Conservation (phyloP, 116 monocot genomes). For the Cymodocea nodosa region DNA sequence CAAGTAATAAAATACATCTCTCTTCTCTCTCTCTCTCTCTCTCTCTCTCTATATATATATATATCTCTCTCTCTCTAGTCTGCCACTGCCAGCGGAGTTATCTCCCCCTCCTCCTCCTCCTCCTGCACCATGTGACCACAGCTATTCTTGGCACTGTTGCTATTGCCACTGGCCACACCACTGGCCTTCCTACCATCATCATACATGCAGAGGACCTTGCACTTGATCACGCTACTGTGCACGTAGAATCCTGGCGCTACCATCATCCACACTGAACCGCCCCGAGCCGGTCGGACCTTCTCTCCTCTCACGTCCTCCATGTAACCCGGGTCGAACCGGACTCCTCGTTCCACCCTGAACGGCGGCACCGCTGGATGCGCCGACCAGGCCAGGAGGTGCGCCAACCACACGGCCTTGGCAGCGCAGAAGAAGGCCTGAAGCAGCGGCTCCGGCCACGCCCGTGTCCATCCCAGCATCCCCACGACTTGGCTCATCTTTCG, state of each 20-base stretch:
- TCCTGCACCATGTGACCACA: background rate
- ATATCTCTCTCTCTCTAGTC: background rate
- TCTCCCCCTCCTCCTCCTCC: background rate
- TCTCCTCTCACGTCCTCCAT: conserved; percentile 56
- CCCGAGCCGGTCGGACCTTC: background rate
- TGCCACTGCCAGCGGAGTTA: background rate
- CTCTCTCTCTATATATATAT: no score
- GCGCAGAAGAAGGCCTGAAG: conserved; percentile 77
- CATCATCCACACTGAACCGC: conserved; percentile 27
- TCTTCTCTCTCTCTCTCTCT: no score
- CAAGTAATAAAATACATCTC: no score
- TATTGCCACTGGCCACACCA: background rate
- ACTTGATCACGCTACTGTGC: conserved; percentile 54
- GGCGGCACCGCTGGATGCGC: conserved; percentile 56
- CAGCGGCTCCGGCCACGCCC: conserved; percentile 70
- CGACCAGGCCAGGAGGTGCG: conserved; percentile 54
- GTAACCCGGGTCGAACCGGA: conserved; percentile 43
- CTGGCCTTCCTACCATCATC: background rate
- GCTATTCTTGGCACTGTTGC: background rate
- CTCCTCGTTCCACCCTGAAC: conserved; percentile 39
- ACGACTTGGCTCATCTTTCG: conserved; percentile 72
- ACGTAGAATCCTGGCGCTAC: conserved; percentile 92
- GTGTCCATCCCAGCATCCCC: conserved; percentile 36
- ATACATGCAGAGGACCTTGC: conserved; percentile 45
- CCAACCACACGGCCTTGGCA: conserved; percentile 67